Percentiles rank a stretch among this genome's conserved stretches.
These are phyloP conservation scores for Candida michaelii DNA, from an alignment of 805 yeast species.

Conservation along the genomic window DNA sequence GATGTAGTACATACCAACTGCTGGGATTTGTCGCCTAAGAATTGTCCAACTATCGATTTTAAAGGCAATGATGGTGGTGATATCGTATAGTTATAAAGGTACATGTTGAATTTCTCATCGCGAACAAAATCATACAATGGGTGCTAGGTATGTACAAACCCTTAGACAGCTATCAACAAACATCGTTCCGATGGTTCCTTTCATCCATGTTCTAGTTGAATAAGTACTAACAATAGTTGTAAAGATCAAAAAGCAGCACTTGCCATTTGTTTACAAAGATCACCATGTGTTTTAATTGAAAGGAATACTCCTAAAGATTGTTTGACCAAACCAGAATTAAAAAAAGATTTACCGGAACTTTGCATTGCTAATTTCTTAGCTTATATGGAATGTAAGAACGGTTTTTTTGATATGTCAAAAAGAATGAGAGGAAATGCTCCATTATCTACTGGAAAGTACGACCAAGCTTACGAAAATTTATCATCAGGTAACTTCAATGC, in stretches of 20 bases:
- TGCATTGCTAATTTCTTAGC: conserved; percentile 83
- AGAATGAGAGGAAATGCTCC: conserved; percentile 94
- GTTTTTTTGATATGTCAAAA: conserved; percentile 87
- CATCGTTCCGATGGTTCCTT: too few species aligned
- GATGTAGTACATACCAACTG: conserved; percentile 61
- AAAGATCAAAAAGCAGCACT: conserved; percentile 93
- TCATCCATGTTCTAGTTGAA: too few species aligned
- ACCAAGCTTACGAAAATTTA: conserved; percentile 78
- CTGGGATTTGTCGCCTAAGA: conserved; percentile 56
- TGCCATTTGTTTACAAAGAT: conserved; percentile 91
- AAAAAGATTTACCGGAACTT: conserved; percentile 77
- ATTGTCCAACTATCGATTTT: conserved; percentile 65
- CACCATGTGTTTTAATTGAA: conserved; percentile 92
- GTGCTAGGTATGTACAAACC: conserved; percentile 17
- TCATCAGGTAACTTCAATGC: conserved; percentile 83
- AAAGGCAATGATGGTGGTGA: conserved; percentile 55
- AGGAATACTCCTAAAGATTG: conserved; percentile 90
- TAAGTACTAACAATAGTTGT: conserved; percentile 54
- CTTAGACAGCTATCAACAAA: too few species aligned
- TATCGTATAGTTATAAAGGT: conserved; percentile 71
- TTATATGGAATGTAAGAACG: conserved; percentile 86
- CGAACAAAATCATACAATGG: conserved; percentile 12
- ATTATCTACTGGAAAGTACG: conserved; percentile 87
- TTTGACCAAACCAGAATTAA: conserved; percentile 73
- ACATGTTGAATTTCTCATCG: conserved; percentile 28